These are phyloP conservation scores for Fusarium abutilonis DNA, from an alignment of 2,329 filamentous ascomycete genomes.

Conservation along the genomic window DNA sequence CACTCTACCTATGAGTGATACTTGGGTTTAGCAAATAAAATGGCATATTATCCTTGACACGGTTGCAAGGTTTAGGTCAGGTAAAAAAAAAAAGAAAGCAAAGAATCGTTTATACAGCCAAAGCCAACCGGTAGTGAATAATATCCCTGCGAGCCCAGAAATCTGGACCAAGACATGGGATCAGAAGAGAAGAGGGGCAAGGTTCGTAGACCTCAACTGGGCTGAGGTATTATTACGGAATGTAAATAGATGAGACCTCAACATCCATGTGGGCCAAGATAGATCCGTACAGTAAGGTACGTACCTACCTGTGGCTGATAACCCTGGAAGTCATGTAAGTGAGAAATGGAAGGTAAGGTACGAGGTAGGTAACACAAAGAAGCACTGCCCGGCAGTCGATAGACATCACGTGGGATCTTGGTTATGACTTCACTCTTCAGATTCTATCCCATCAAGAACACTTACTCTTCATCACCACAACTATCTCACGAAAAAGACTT, in stretches of 20 bases:
- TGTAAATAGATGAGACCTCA: slow-evolving; percentile 14
- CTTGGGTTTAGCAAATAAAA: not conserved
- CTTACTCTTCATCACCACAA: slow-evolving; percentile 1
- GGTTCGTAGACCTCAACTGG: not conserved
- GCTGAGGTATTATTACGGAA: slow-evolving; percentile 11
- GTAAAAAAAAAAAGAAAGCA: slow-evolving; percentile 11
- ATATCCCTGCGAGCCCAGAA: slow-evolving; percentile 9
- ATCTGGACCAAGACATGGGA: slow-evolving; percentile 14
- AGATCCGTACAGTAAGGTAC: not conserved
- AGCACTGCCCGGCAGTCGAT: not conserved
- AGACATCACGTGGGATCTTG: slow-evolving; percentile 17
- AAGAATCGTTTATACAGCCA: not conserved
- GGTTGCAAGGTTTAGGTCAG: not conserved
- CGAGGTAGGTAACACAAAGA: slow-evolving; percentile 10
- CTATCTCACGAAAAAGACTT: not conserved
- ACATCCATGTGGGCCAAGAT: not conserved
- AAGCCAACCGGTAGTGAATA: not conserved
- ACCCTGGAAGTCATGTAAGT: slow-evolving; percentile 10
- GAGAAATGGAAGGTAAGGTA: not conserved
- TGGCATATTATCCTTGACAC: not conserved
- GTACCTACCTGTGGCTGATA: not conserved
- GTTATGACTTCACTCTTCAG: not conserved
- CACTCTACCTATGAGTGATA: not conserved
- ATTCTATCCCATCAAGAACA: slow-evolving; percentile 2
- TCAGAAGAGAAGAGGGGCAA: slow-evolving; percentile 8